Conservation (phyloP, 148 eudicot genomes). For the Spergularia bocconei region DNA sequence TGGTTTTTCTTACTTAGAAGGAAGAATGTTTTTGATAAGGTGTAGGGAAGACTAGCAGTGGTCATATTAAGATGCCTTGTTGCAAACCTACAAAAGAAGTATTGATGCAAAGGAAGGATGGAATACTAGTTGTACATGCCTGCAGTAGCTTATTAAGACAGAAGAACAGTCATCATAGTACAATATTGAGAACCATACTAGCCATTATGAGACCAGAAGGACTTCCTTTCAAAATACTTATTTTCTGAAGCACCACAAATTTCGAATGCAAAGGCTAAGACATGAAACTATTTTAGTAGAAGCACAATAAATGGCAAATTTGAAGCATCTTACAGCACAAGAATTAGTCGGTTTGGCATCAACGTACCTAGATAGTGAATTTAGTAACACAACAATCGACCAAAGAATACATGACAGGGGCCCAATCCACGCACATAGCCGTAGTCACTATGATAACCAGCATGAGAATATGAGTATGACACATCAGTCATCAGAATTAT, state of each 20-base stretch:
- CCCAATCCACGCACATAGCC: conserved; percentile 1
- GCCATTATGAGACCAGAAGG: not conserved
- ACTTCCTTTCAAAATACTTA: not conserved
- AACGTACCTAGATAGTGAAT: not conserved
- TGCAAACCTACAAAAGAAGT: not conserved
- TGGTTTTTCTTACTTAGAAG: not conserved
- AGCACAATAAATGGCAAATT: not conserved
- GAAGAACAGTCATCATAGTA: not conserved
- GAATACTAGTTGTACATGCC: not conserved
- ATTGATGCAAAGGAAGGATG: not conserved
- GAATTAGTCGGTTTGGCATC: not conserved
- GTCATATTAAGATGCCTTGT: not conserved
- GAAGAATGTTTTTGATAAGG: no score
- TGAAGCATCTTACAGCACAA: conserved; percentile 3
- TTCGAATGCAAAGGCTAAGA: not conserved
- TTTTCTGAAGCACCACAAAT: not conserved
- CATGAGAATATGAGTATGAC: conserved; percentile 1
- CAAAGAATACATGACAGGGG: not conserved
- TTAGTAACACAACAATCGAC: not conserved
- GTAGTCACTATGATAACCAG: conserved; percentile 18
- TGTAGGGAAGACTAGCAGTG: not conserved
- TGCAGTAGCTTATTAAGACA: not conserved
- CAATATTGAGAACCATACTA: not conserved
- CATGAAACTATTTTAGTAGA: not conserved
- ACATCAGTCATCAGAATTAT: conserved; percentile 31